Base-by-base conservation (phyloP, 345 rosid species). In the Euphorbia peplus region DNA sequence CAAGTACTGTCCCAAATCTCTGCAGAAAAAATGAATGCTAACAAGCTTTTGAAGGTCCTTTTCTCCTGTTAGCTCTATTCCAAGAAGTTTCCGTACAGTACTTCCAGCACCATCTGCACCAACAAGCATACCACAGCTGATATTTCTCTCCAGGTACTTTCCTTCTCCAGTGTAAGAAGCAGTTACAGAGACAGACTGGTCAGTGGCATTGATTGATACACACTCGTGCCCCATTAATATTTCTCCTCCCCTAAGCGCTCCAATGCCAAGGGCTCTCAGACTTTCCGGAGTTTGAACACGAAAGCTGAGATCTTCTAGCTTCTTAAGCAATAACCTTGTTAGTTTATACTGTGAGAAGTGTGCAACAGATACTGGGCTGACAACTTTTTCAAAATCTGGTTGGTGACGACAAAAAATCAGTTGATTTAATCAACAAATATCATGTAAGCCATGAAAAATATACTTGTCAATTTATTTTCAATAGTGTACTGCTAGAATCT, bases 41-140 rank as follows among this genome's bases (percentile, higher is more conserved):
- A 95, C 78, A 82, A 95, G 95, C 77, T 86, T 91, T 70, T 95
- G 96, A 73, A 95, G 71, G 77, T 91, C 93, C 62, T 79, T 83
- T 77, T 91, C 90, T 67, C 99, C 99, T 59, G 69, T 79, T 70
- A 91, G 72, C 59, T 83, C 73, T 67, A 91, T 83, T 58, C 90
- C 86, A 3, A 74, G 67, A 63, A 89, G 91, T 73, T 70, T 91
- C 73, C 97, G 76, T 18, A 90, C 83, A 37, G 75, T 76, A 79
- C 97, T 91, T 64, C 95, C 95, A 3, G 97, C 95, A 69, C 97
- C 97, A 84, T 95, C 99, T 37, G 93, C 75, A 50, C 88, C 97
- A 67, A 95, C 85, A 69, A 95, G 90, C 52, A 88, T 29, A 73
- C 78, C 73, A 73, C 95, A 95, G 24, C 12, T 75, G 57, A 91